Evolutionary conservation across 352 stramenopile species (phyloP).

Genomic region (Globisporangium okanoganense): DNA sequence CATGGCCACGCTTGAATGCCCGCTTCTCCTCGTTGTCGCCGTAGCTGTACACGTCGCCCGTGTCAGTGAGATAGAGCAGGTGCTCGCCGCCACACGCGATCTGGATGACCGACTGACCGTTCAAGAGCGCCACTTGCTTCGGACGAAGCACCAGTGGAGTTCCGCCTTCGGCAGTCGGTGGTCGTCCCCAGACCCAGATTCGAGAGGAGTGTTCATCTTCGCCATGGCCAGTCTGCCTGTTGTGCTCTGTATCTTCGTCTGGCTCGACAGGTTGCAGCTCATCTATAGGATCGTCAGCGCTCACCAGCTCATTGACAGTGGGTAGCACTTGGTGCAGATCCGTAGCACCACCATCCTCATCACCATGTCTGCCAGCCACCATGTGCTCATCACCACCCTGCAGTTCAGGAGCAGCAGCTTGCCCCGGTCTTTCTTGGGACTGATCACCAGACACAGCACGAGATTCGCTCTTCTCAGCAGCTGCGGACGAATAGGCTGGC

Average conservation of each 20-base stretch:
- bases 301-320: slow-evolving; percentile 7
- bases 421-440: background rate
- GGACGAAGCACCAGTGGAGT: slow-evolving; percentile 60
- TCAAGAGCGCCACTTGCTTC: slow-evolving; percentile 47
- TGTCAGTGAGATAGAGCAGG: slow-evolving; percentile 69
- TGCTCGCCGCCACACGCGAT: slow-evolving; percentile 76
- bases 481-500: background rate
- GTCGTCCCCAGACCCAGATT: slow-evolving; percentile 71
- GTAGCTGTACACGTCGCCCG: slow-evolving; percentile 78
- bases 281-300: background rate
- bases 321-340: background rate
- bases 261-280: background rate
- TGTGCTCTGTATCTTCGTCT: slow-evolving; percentile 6
- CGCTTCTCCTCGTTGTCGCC: slow-evolving; percentile 67
- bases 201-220: slow-evolving; percentile 25
- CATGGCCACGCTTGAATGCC: slow-evolving; percentile 9
- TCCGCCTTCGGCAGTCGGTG: slow-evolving; percentile 46
- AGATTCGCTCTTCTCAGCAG: background rate
- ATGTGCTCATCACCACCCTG: background rate
- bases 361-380: background rate
- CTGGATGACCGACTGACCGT: slow-evolving; percentile 62
- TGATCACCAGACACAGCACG: background rate
- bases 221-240: background rate
- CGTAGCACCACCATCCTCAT: background rate
- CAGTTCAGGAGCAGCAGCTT: background rate